A percentile compares a stretch with the other conserved stretches of the same genome.
Conservation (phyloP, 129 eudicot genomes). For the Daucus carota region DH1_v3.0 NC_030383.2:11505001-11505500, state of each 20-base stretch:
- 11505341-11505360: constrained; percentile 69
- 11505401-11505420: too few relatives aligned
- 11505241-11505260: constrained; percentile 52
- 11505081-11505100: neutral
- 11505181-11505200: neutral
- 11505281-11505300: constrained; percentile 53
- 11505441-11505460: neutral
- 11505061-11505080: neutral
- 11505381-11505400: neutral
- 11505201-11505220: neutral
- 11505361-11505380: constrained; percentile 51
- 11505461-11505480: neutral
- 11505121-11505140: neutral
- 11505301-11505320: constrained; percentile 74
- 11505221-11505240: constrained; percentile 48
- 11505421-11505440: too few relatives aligned
- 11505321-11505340: constrained; percentile 57
- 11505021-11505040: neutral
- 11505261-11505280: constrained; percentile 58
- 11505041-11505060: neutral
- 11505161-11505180: neutral
- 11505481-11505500: too few relatives aligned
- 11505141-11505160: neutral
- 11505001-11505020: neutral
- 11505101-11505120: neutral